Conservation (phyloP, 2,329 filamentous ascomycete species). For the Albophoma yamanashiensis region DNA sequence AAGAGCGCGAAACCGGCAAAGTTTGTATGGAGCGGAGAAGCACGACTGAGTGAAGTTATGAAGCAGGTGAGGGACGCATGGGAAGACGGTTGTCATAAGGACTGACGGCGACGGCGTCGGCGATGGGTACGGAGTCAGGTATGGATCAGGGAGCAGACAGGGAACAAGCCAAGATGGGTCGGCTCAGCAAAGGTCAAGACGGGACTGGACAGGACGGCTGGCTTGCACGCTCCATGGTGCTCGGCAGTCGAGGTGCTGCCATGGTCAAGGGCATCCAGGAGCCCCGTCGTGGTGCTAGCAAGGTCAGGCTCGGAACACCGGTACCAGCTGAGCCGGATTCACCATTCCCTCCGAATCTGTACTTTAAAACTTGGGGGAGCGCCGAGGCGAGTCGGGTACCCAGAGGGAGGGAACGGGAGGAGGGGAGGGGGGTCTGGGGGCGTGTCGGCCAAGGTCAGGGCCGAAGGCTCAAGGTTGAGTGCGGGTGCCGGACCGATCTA, state of each 20-base stretch:
- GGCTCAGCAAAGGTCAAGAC: neutral
- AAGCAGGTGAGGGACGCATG: neutral
- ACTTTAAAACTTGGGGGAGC: neutral
- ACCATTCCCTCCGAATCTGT: neutral
- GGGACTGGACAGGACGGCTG: neutral
- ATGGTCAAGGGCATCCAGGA: conserved; percentile 1
- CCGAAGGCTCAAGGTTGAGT: conserved; percentile 1
- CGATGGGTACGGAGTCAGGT: conserved; percentile 2
- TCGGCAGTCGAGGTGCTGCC: neutral
- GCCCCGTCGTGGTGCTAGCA: conserved; percentile 9
- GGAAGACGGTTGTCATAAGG: conserved; percentile 1
- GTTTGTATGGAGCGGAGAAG: neutral
- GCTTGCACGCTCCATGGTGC: neutral
- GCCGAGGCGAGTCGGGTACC: neutral
- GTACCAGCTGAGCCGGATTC: conserved; percentile 5
- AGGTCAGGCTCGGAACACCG: conserved; percentile 8
- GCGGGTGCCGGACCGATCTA: neutral
- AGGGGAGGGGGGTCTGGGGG: neutral
- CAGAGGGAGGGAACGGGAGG: neutral
- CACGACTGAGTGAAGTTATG: neutral
- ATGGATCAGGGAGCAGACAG: neutral
- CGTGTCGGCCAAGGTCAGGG: neutral
- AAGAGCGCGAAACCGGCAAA: neutral
- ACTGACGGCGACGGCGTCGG: neutral
- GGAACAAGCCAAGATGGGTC: neutral